Conservation (phyloP, 1,139 yeast species). For the Candida anutae region DNA sequence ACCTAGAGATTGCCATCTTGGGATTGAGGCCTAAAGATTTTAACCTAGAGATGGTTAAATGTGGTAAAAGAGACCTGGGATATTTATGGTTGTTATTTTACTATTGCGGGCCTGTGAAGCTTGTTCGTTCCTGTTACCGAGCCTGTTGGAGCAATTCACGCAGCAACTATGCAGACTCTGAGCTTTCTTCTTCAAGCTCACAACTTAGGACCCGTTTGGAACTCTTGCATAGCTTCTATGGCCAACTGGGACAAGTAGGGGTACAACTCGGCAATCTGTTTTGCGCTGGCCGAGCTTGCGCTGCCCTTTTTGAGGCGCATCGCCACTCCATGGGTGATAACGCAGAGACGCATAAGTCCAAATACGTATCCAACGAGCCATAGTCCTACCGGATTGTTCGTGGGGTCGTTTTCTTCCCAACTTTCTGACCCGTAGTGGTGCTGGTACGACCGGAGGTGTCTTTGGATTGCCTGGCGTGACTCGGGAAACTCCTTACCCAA, state of each 20-base stretch:
- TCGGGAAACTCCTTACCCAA: conserved; percentile 31
- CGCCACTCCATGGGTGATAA: conserved; percentile 62
- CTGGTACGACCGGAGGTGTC: conserved; percentile 21
- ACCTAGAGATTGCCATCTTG: too few relatives aligned
- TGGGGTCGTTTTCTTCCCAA: conserved; percentile 28
- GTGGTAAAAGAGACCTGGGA: too few relatives aligned
- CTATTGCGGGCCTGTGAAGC: too few relatives aligned
- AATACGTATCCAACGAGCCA: conserved; percentile 57
- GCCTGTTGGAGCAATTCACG: too few relatives aligned
- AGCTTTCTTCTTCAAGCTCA: too few relatives aligned
- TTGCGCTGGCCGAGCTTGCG: conserved; percentile 55
- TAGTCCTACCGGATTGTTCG: conserved; percentile 32
- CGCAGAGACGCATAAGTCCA: conserved; percentile 52
- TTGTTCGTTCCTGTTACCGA: too few relatives aligned
- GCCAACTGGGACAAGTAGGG: conserved; percentile 38
- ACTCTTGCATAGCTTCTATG: conserved; percentile 7
- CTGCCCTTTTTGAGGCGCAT: conserved; percentile 52
- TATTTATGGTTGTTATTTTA: too few relatives aligned
- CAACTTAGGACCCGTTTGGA: conserved; percentile 4
- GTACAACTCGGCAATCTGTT: conserved; percentile 34
- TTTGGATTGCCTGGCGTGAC: conserved; percentile 16
- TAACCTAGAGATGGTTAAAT: too few relatives aligned
- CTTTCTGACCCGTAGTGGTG: conserved; percentile 18
- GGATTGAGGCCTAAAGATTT: too few relatives aligned
- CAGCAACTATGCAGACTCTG: too few relatives aligned